These are phyloP conservation scores for Papiliotrema fonsecae DNA, from an alignment of 1,284 basidiomycete genomes.

Conservation along the genomic window DNA sequence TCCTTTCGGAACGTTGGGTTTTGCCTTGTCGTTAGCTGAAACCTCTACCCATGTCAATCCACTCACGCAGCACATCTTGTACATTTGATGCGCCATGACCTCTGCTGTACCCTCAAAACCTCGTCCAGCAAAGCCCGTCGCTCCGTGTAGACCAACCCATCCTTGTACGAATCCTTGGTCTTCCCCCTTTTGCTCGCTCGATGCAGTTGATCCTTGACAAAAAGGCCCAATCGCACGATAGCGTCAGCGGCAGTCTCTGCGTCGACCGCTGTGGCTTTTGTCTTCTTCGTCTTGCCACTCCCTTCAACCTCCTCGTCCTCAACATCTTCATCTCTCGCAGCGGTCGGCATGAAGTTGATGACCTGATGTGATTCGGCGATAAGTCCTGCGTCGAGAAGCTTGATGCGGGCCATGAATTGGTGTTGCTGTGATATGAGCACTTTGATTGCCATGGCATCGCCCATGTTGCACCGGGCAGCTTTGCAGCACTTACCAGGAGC, in stretches of 20 bases:
- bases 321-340: constrained; percentile 24
- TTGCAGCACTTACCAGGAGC: constrained; percentile 59
- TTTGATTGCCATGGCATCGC: too few relatives aligned
- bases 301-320: constrained; percentile 39
- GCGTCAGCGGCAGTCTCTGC: constrained; percentile 60
- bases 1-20: constrained; percentile 89
- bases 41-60: neutral
- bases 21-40: constrained; percentile 53
- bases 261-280: constrained; percentile 20
- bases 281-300: constrained; percentile 48
- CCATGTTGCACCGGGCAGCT: neutral
- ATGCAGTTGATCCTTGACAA: constrained; percentile 63
- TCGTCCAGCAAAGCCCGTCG: constrained; percentile 78
- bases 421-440: constrained; percentile 6
- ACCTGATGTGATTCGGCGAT: constrained; percentile 75
- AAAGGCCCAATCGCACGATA: constrained; percentile 65
- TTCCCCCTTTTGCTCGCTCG: constrained; percentile 53
- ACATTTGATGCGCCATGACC: constrained; percentile 66
- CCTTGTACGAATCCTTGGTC: constrained; percentile 82
- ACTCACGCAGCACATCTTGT: constrained; percentile 75
- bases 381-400: constrained; percentile 85
- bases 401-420: constrained; percentile 73
- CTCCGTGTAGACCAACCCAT: constrained; percentile 78
- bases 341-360: constrained; percentile 55
- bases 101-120: constrained; percentile 57